Evolutionary conservation across 2,329 filamentous ascomycete species (phyloP).

Genomic region (Clarireedia paspali): DNA sequence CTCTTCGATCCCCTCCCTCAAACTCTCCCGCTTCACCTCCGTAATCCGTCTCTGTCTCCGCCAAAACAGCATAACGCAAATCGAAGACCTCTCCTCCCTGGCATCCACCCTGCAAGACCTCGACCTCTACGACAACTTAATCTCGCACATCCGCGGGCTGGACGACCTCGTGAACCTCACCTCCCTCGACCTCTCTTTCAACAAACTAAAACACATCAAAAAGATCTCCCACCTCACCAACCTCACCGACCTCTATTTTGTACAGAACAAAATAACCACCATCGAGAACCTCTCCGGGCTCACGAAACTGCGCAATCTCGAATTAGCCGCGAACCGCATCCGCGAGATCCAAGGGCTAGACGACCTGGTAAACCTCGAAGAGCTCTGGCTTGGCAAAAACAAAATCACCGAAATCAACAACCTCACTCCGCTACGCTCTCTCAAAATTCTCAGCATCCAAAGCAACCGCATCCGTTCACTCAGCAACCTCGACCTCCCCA

Average conservation of each 20-base stretch:
- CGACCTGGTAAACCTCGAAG: conserved; percentile 66
- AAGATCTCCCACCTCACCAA: conserved; percentile 69
- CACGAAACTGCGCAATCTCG: conserved; percentile 69
- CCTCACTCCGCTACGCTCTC: conserved; percentile 64
- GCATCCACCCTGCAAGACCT: conserved; percentile 68
- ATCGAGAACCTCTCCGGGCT: conserved; percentile 81
- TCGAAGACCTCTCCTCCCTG: conserved; percentile 64
- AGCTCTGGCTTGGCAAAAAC: conserved; percentile 94
- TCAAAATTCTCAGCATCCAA: conserved; percentile 88
- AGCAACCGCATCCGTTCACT: conserved; percentile 84
- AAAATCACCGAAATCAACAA: conserved; percentile 82
- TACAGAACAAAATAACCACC: conserved; percentile 84
- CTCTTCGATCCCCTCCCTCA: conserved; percentile 66
- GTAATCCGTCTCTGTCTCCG: conserved; percentile 77
- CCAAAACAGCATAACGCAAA: conserved; percentile 78
- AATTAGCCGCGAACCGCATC: conserved; percentile 88
- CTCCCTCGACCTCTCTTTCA: conserved; percentile 87
- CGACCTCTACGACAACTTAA: conserved; percentile 94
- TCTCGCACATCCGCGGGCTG: conserved; percentile 77
- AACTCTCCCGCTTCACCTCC: conserved; percentile 75
- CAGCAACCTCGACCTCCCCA: conserved; percentile 64
- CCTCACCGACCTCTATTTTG: conserved; percentile 80
- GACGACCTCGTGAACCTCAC: conserved; percentile 70
- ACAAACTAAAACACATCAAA: conserved; percentile 99
- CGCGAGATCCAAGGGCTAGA: conserved; percentile 82